Evolutionary conservation across 139 green algal genomes (phyloP).

Genomic region (Chlamydomonas applanata): DNA sequence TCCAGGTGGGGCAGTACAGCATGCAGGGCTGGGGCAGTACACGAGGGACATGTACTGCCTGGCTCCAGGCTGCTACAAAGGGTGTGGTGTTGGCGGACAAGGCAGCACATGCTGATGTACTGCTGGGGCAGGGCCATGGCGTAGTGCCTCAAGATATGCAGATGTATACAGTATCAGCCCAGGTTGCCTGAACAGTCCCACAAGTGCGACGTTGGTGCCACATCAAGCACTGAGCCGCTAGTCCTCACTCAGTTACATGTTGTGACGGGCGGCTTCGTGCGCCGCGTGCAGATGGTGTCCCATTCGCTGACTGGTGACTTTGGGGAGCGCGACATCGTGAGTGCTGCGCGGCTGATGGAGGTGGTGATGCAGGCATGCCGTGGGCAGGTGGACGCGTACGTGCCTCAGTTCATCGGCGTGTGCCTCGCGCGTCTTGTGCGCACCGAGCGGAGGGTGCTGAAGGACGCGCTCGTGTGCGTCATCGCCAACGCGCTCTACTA

Average conservation of each 20-base stretch:
- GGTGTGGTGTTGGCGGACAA: too few relatives aligned
- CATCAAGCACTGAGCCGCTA: neutral
- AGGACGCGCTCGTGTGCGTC: conserved; percentile 69
- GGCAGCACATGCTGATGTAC: too few relatives aligned
- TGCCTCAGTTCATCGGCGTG: conserved; percentile 73
- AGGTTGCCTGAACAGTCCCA: too few relatives aligned
- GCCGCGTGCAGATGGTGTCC: conserved; percentile 42
- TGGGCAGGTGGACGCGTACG: conserved; percentile 75
- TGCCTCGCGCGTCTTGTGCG: conserved; percentile 39
- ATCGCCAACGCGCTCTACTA: conserved; percentile 91
- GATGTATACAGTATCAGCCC: too few relatives aligned
- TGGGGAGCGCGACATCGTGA: conserved; percentile 64
- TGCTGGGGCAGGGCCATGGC: too few relatives aligned
- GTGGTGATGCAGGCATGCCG: conserved; percentile 78
- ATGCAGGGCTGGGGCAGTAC: neutral
- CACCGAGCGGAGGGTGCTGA: conserved; percentile 38
- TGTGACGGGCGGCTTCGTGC: neutral
- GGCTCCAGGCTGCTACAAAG: too few relatives aligned
- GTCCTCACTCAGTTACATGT: too few relatives aligned
- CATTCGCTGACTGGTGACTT: conserved; percentile 51
- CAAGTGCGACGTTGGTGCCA: too few relatives aligned
- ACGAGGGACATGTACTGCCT: neutral
- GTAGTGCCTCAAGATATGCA: too few relatives aligned
- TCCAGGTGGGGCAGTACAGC: conserved; percentile 29
- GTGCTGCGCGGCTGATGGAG: conserved; percentile 80